Evolutionary conservation across 345 rosid genomes (phyloP).

Genomic region (Aegle marmelos): DNA sequence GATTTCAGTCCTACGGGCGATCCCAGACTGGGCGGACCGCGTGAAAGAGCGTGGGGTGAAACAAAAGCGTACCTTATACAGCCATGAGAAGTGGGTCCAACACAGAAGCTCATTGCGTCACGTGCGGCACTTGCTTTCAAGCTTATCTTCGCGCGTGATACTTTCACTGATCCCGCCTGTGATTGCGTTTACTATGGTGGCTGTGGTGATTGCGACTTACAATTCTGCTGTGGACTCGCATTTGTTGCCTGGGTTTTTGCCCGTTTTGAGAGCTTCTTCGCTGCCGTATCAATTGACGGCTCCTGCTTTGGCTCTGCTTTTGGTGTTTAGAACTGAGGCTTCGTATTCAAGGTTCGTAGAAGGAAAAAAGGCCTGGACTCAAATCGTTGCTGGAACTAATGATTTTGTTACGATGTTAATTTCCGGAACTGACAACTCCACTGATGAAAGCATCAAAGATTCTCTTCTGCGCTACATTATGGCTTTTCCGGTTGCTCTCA

Average conservation of each 20-base stretch:
- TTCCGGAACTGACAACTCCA: slow-evolving; percentile 39
- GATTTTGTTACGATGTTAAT: slow-evolving; percentile 72
- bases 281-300: slow-evolving; percentile 89
- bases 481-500: slow-evolving; percentile 86
- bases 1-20: slow-evolving; percentile 53
- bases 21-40: slow-evolving; percentile 89
- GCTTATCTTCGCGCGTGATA: slow-evolving; percentile 74
- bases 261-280: slow-evolving; percentile 69
- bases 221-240: slow-evolving; percentile 61
- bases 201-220: slow-evolving; percentile 55
- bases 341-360: slow-evolving; percentile 87
- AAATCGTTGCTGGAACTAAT: slow-evolving; percentile 61
- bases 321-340: slow-evolving; percentile 93
- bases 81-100: slow-evolving; percentile 74
- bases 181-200: slow-evolving; percentile 63
- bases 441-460: slow-evolving; percentile 43
- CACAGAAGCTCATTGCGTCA: slow-evolving; percentile 92
- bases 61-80: slow-evolving; percentile 67
- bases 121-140: slow-evolving; percentile 69
- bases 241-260: slow-evolving; percentile 64
- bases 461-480: slow-evolving; percentile 63
- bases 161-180: slow-evolving; percentile 90
- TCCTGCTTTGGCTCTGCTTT: slow-evolving; percentile 83
- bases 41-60: slow-evolving; percentile 80
- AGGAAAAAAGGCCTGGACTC: slow-evolving; percentile 84